Evolutionary conservation across 257 asterid species (phyloP).

Genomic region (Salvia miltiorrhiza): DNA sequence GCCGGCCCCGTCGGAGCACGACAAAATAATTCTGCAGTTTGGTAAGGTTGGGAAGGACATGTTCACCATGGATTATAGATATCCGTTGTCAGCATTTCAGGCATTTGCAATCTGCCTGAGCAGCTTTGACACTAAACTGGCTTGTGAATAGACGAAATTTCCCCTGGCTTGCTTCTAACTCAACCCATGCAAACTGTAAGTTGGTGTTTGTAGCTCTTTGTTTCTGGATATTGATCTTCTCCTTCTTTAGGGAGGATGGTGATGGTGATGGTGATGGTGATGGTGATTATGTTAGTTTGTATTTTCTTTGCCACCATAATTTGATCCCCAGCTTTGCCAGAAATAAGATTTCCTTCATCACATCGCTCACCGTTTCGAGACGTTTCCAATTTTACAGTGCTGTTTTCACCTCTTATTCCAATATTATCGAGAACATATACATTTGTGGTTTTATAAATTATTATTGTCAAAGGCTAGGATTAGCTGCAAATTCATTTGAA

Average conservation of each 20-base stretch:
- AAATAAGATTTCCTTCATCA: not conserved
- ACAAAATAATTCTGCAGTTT: slow-evolving; percentile 59
- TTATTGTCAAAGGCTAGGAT: too few species aligned
- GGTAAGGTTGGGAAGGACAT: slow-evolving; percentile 69
- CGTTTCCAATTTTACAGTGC: not conserved
- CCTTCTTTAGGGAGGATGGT: not conserved
- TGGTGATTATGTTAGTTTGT: slow-evolving; percentile 2
- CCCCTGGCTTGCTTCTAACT: not conserved
- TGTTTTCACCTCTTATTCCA: not conserved
- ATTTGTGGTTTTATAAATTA: not conserved
- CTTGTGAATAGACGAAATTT: slow-evolving; percentile 46
- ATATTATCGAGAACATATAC: not conserved
- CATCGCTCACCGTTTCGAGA: not conserved
- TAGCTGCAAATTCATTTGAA: too few species aligned
- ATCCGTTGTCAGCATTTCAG: slow-evolving; percentile 68
- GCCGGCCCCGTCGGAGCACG: slow-evolving; percentile 40
- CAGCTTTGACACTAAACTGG: slow-evolving; percentile 77
- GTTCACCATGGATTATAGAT: slow-evolving; percentile 74
- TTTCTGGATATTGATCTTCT: not conserved
- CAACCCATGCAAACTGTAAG: not conserved
- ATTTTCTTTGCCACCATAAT: not conserved
- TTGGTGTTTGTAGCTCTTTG: not conserved
- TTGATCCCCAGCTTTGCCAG: not conserved
- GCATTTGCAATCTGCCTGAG: slow-evolving; percentile 76
- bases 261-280: not conserved